Percentiles rank a stretch among this genome's conserved stretches.
phyloP scores from a whole-genome alignment of 2,329 filamentous ascomycete species.

The Dactylellina drechsleri region DNA sequence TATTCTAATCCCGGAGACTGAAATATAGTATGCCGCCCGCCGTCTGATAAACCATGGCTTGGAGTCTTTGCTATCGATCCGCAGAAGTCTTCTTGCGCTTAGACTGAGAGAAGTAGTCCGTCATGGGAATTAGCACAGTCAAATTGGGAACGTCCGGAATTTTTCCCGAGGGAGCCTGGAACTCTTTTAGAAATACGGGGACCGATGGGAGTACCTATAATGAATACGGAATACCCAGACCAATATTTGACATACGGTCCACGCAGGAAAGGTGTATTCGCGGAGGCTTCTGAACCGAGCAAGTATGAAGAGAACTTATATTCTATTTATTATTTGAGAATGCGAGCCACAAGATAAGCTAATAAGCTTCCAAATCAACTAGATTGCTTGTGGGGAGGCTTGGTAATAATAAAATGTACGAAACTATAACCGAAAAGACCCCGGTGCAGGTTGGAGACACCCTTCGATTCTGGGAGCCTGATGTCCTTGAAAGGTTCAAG shows the following conservation, averaged over 20 bases:
- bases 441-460: conserved; percentile 25
- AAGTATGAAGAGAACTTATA: conserved; percentile 20
- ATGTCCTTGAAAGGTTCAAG: conserved; percentile 3
- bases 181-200: conserved; percentile 31
- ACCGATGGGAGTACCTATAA: conserved; percentile 21
- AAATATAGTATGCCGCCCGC: conserved; percentile 44
- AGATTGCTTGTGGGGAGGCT: conserved; percentile 38
- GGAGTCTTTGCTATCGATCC: conserved; percentile 42
- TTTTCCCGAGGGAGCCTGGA: conserved; percentile 18
- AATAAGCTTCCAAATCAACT: neutral
- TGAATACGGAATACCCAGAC: conserved; percentile 18
- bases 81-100: conserved; percentile 11
- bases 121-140: conserved; percentile 17
- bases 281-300: conserved; percentile 12
- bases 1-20: too few species aligned
- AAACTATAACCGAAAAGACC: conserved; percentile 11
- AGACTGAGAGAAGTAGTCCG: conserved; percentile 9
- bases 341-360: neutral
- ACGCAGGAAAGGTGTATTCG: neutral
- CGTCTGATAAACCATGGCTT: conserved; percentile 31
- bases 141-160: conserved; percentile 4
- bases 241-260: conserved; percentile 31
- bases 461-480: conserved; percentile 31
- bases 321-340: neutral
- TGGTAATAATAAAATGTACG: conserved; percentile 31